These are phyloP conservation scores for Trichosporon coremiiforme DNA, from an alignment of 1,284 basidiomycete species.

Conservation along the genomic window DNA sequence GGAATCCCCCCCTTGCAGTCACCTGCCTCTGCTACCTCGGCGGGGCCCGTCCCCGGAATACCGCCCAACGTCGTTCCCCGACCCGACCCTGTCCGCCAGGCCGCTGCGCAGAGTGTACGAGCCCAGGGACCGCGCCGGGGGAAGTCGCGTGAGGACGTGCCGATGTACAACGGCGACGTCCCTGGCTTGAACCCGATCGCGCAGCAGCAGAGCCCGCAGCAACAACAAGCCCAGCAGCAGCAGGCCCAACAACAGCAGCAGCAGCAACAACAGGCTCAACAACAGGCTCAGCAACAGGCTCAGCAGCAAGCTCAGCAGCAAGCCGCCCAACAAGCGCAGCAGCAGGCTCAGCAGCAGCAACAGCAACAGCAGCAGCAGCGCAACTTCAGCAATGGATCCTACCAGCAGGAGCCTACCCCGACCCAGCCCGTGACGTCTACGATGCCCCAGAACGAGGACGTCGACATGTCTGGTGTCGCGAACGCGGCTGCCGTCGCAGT, in stretches of 20 bases:
- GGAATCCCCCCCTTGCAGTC: slow-evolving; percentile 19
- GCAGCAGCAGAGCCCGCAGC: slow-evolving; percentile 1
- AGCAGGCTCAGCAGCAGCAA: background rate
- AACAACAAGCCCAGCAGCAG: slow-evolving; percentile 13
- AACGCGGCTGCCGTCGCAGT: slow-evolving; percentile 19
- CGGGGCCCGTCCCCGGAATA: slow-evolving; percentile 9
- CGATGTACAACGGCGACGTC: slow-evolving; percentile 21
- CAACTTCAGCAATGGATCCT: slow-evolving; percentile 11
- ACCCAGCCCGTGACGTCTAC: background rate
- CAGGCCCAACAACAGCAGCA: slow-evolving; percentile 21
- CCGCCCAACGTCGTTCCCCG: slow-evolving; percentile 18
- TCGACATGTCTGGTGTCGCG: slow-evolving; percentile 6
- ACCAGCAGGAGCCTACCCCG: background rate
- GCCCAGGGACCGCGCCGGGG: slow-evolving; percentile 14
- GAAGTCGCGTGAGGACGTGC: slow-evolving; percentile 13
- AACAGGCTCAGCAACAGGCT: slow-evolving; percentile 14
- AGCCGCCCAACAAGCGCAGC: slow-evolving; percentile 10
- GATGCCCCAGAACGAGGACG: slow-evolving; percentile 10
- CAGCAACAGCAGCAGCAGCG: slow-evolving; percentile 13
- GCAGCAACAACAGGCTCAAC: slow-evolving; percentile 21
- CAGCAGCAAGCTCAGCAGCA: slow-evolving; percentile 9
- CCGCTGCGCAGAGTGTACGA: slow-evolving; percentile 12
- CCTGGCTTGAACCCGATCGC: slow-evolving; percentile 1
- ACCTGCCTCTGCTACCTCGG: background rate
- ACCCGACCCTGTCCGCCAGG: slow-evolving; percentile 20